phyloP scores from a whole-genome alignment of 768 basidiomycete genomes.

The Tylopilus rubrobrunneus region DNA sequence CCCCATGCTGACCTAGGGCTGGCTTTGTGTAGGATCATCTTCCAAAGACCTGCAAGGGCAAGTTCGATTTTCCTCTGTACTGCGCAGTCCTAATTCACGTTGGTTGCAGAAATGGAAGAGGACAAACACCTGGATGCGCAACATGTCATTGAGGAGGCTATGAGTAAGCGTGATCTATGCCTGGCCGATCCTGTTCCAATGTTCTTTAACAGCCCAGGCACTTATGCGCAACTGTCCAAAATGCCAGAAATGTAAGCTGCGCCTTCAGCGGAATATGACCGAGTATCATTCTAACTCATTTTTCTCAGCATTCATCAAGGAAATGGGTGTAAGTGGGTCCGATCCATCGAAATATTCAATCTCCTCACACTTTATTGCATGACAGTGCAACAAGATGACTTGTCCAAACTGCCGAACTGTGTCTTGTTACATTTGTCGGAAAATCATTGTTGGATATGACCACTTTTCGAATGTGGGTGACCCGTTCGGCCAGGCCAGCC shows the following conservation, averaged over 20 bases:
- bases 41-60: constrained; percentile 78
- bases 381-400: constrained; percentile 89
- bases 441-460: constrained; percentile 70
- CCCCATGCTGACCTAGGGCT: background rate
- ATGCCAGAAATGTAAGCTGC: constrained; percentile 65
- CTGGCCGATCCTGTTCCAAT: background rate
- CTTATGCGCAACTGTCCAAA: constrained; percentile 87
- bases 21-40: constrained; percentile 58
- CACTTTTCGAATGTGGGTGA: constrained; percentile 59
- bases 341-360: background rate
- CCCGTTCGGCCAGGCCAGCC: background rate
- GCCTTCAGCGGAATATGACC: background rate
- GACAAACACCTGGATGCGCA: constrained; percentile 71
- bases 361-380: background rate
- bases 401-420: constrained; percentile 69
- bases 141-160: constrained; percentile 87
- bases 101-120: constrained; percentile 59
- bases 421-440: constrained; percentile 83
- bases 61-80: background rate
- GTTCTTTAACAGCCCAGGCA: constrained; percentile 53
- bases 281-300: background rate
- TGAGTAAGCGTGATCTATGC: constrained; percentile 53
- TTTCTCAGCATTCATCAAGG: constrained; percentile 72
- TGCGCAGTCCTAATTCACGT: background rate
- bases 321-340: constrained; percentile 54